Conservation (phyloP, 164 flowering plant genomes). For the Platanus orientalis region DNA sequence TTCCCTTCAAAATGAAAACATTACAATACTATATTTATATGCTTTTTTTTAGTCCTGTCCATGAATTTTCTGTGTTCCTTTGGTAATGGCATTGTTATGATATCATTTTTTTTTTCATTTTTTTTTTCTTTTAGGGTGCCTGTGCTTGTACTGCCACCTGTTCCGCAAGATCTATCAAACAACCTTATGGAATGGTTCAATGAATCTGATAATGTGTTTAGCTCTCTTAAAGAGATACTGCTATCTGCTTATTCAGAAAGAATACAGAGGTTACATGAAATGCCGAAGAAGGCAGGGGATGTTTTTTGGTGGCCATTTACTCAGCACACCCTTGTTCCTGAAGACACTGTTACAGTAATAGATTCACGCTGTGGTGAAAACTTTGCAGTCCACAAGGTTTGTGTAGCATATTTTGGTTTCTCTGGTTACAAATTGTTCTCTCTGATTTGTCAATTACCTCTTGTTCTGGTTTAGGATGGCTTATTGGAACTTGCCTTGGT, state of each 20-base stretch:
- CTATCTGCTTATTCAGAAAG: constrained; percentile 48
- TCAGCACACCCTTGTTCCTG: constrained; percentile 80
- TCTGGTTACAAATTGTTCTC: not conserved
- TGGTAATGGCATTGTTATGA: not conserved
- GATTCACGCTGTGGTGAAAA: constrained; percentile 97
- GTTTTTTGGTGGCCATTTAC: constrained; percentile 99
- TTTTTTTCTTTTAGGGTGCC: constrained; percentile 48
- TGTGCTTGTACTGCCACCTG: constrained; percentile 74
- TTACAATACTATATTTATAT: no score
- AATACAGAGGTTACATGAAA: constrained; percentile 47
- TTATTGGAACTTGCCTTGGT: not conserved
- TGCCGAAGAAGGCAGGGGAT: constrained; percentile 69
- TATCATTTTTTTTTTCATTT: not conserved
- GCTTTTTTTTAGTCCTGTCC: no score
- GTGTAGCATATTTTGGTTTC: constrained; percentile 7
- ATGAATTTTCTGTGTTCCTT: no score
- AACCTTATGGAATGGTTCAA: constrained; percentile 81
- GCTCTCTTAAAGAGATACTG: constrained; percentile 59
- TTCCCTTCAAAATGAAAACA: not conserved
- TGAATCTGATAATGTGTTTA: constrained; percentile 51
- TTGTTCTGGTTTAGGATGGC: not conserved
- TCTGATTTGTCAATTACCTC: not conserved
- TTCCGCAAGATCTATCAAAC: constrained; percentile 69
- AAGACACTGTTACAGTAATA: constrained; percentile 76
- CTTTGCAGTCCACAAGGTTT: constrained; percentile 83